A percentile compares a stretch with the other conserved stretches of the same genome.
Conservation (phyloP, 1,139 yeast genomes). For the Candida sp. region DNA sequence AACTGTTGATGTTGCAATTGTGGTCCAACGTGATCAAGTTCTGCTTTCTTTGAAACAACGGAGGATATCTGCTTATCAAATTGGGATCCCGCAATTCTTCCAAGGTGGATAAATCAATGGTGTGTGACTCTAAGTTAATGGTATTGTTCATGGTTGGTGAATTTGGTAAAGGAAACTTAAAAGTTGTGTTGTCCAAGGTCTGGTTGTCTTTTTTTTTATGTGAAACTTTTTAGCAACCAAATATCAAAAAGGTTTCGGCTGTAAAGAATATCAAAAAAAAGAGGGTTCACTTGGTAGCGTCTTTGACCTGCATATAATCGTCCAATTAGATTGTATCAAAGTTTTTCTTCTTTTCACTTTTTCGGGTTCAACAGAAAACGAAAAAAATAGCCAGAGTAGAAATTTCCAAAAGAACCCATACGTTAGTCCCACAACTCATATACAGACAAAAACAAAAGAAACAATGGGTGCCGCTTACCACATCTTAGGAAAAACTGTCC, state of each 20-base stretch:
- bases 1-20: background rate
- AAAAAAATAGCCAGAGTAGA: background rate
- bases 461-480: constrained; percentile 82
- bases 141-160: constrained; percentile 8
- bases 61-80: constrained; percentile 18
- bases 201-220: background rate
- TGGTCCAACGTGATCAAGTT: constrained; percentile 10
- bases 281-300: background rate
- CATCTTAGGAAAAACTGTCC: constrained; percentile 77
- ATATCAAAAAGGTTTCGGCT: background rate
- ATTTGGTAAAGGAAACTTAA: background rate
- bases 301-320: background rate
- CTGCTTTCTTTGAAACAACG: constrained; percentile 15
- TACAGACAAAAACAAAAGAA: background rate
- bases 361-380: background rate
- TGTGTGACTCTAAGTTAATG: constrained; percentile 10
- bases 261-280: background rate
- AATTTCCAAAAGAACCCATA: too few species aligned
- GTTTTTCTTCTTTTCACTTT: background rate
- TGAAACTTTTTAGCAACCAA: constrained; percentile 7
- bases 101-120: constrained; percentile 16
- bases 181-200: too few species aligned
- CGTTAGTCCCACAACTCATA: too few species aligned
- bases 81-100: constrained; percentile 18
- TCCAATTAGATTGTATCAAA: constrained; percentile 1